These are phyloP conservation scores for Saccharomycopsis schoenii DNA, from an alignment of 805 yeast genomes.

Conservation along the genomic window DNA sequence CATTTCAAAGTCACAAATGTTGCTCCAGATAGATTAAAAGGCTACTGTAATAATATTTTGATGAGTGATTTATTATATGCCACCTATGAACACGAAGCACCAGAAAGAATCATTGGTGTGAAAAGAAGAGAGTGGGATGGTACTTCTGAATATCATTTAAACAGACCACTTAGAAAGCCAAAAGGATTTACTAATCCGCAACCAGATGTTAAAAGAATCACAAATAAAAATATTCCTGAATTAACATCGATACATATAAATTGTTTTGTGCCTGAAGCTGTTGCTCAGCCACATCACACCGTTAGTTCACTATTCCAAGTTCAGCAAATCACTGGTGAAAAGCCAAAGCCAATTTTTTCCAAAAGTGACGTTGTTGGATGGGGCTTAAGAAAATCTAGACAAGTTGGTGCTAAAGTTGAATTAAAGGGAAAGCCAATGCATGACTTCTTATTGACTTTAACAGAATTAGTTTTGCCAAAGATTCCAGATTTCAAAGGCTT, in stretches of 20 bases:
- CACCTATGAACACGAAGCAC: conserved; percentile 59
- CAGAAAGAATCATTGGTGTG: conserved; percentile 42
- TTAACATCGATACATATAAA: conserved; percentile 61
- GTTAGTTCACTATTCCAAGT: conserved; percentile 69
- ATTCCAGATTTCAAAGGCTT: conserved; percentile 81
- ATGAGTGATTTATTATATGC: conserved; percentile 71
- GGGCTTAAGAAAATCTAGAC: conserved; percentile 79
- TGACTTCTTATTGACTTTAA: conserved; percentile 76
- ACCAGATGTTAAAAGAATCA: conserved; percentile 61
- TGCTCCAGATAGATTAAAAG: conserved; percentile 70
- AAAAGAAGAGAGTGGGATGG: conserved; percentile 82
- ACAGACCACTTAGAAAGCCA: conserved; percentile 72
- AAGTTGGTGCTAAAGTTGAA: conserved; percentile 81
- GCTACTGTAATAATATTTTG: conserved; percentile 66
- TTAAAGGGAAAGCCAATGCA: conserved; percentile 72
- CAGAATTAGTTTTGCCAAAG: conserved; percentile 90
- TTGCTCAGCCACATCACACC: conserved; percentile 59
- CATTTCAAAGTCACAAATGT: conserved; percentile 65
- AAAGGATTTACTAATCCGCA: conserved; percentile 65
- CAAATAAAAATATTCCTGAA: conserved; percentile 61
- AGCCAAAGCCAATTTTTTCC: conserved; percentile 65
- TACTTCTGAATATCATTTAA: conserved; percentile 77
- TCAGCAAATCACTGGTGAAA: conserved; percentile 90
- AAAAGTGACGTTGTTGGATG: conserved; percentile 75
- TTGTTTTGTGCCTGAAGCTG: conserved; percentile 67